Base-by-base conservation (phyloP, 768 basidiomycete species). In the Flagelloscypha sp. region DNA sequence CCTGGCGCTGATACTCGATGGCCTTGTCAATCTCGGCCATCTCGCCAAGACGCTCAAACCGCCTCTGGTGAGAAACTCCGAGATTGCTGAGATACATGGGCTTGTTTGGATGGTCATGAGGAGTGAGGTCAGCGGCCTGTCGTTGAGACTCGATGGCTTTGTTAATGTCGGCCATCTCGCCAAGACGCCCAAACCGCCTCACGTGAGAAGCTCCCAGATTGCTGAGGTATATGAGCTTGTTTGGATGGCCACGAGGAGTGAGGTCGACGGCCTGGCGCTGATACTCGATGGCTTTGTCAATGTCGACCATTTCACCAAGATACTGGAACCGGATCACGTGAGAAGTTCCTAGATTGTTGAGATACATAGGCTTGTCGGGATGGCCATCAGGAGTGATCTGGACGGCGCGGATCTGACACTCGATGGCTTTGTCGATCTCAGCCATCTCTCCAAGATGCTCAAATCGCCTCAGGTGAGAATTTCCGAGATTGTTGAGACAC, bases 11-110 rank as follows among this genome's bases (percentile, higher is more conserved):
- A 18, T 10, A 13, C 7, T 3, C 8, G 19, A 38, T 38, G 7
- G 37, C 35, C 13, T 10, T 15, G 8, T 38, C 33, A 17, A 36
- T 8, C 13, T 38, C 37, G 10, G 16, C 13, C n/a, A 4, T 10
- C 13, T 7, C 34, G 1, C 36, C 36, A 12, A 31, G 6, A 13
- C 18, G 23, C 17, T 37, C 19, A 31, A 37, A 37, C 11, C 36
- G 36, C 2, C 25, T 19, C 11, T 17, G 4, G 18, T 31, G 19
- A 18, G 36, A 16, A 3, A 19, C 19, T 12, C 36, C 28, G 36
- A 37, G 36, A 19, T 37, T 37, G 16, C 12, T 13, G n/a, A 37
- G 3, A 37, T 17, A 21, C 10, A 18, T 6, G 6, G 17, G n/a
- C 28, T 17, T 37, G 36, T 19, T 16, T 7, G 36, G 24, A 21